These are phyloP conservation scores for Rhizopus sp. DNA, from an alignment of 371 early-diverging fungal genomes.

Conservation along the genomic window DNA sequence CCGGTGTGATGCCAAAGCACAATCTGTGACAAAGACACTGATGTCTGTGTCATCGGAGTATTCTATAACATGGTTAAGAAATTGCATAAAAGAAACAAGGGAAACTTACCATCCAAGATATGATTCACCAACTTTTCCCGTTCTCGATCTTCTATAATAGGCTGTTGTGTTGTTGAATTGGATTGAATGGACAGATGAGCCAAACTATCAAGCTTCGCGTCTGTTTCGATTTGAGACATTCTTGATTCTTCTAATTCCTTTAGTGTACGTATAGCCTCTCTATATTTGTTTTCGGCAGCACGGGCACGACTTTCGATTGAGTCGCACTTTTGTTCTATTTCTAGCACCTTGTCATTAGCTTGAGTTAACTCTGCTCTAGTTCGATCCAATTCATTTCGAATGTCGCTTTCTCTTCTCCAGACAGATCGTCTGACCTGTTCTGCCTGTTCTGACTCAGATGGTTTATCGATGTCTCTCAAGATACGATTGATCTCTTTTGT, in stretches of 20 bases:
- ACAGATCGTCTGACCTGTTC: slow-evolving; percentile 48
- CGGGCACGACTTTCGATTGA: slow-evolving; percentile 39
- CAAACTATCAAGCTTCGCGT: slow-evolving; percentile 2
- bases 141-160: slow-evolving; percentile 7
- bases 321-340: slow-evolving; percentile 41
- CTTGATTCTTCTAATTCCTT: slow-evolving; percentile 30
- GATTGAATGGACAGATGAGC: not conserved
- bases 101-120: slow-evolving; percentile 27
- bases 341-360: slow-evolving; percentile 32
- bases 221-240: not conserved
- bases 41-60: slow-evolving; percentile 68
- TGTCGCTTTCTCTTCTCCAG: slow-evolving; percentile 54
- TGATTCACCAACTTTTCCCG: slow-evolving; percentile 23
- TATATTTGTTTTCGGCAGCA: slow-evolving; percentile 37
- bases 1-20: slow-evolving; percentile 68
- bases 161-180: not conserved
- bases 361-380: slow-evolving; percentile 34
- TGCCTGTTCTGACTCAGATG: slow-evolving; percentile 36
- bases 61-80: slow-evolving; percentile 31
- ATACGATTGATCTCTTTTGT: slow-evolving; percentile 76
- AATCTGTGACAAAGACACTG: slow-evolving; percentile 72
- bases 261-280: slow-evolving; percentile 32
- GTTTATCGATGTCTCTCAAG: slow-evolving; percentile 62
- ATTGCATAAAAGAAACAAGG: not conserved
- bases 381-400: slow-evolving; percentile 40